Conservation (phyloP, 345 rosid genomes). For the Salix exigua region DNA sequence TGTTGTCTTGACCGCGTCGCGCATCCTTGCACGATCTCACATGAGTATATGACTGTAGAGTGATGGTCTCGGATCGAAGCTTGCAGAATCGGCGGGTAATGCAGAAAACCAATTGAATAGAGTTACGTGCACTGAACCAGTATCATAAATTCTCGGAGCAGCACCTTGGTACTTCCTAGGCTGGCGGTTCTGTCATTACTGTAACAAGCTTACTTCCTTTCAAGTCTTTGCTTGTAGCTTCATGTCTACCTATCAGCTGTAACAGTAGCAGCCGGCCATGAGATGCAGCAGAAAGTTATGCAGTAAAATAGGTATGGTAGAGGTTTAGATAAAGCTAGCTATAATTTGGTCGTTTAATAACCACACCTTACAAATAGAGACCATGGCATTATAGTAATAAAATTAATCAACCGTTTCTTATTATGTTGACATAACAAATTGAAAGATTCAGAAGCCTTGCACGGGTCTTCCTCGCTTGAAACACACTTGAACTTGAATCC, state of each 20-base stretch:
- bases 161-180: too few species aligned
- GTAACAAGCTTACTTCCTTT: too few species aligned
- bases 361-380: neutral
- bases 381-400: neutral
- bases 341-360: neutral
- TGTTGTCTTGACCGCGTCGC: neutral
- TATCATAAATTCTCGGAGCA: too few species aligned
- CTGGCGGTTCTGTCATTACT: neutral
- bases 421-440: too few species aligned
- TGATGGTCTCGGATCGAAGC: neutral
- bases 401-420: neutral
- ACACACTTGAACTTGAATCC: constrained; percentile 16
- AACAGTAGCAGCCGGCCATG: neutral
- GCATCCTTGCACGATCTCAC: neutral
- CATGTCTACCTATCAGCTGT: too few species aligned
- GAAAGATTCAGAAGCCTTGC: neutral
- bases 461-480: constrained; percentile 7
- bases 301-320: neutral
- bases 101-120: neutral
- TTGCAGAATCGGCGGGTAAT: neutral
- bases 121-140: neutral
- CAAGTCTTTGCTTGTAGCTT: too few species aligned
- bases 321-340: neutral
- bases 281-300: neutral
- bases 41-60: neutral